Evolutionary conservation across 768 basidiomycete genomes (phyloP), one percentile per base, ranked within the genome.

Genomic region (Kwoniella europaea): DNA sequence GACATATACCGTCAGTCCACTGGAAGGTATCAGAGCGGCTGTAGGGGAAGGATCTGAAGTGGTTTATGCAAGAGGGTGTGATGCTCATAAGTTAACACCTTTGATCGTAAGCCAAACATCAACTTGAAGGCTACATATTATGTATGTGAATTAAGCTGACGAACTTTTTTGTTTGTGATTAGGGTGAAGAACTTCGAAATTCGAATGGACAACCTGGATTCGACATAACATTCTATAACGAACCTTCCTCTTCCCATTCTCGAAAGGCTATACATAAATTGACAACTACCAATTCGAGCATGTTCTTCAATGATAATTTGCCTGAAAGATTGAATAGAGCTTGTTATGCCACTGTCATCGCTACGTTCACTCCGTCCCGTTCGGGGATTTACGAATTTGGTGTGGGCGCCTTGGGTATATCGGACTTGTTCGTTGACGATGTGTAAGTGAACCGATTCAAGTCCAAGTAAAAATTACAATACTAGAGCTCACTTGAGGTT

Each of bases 1-100:
- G 3, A 90, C 89, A 3, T 91, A 91, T 83, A 85, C 88, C 46
- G 85, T 90, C 24, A 88, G 87, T 4, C 90, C 90, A 2, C 89
- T 85, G 72, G 87, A 89, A 24, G 90, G 89, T 6, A 85, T 91
- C 53, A 80, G 81, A 27, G 43, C 57, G 4, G 86, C 86, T 56
- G 87, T 87, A 5, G 82, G 86, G 5, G 86, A 67, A 24, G 46
- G 46, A 15, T 64, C 56, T 1, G 16, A 27, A 22, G 84, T 91
- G 63, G 76, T 84, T 29, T 89, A 90, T 75, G 82, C 87, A 16
- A 85, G 53, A 89, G 91, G 24, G 46, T 59, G 20, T 7, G 68
- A 69, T 58, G 57, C 85, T 74, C 85, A 85, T 71, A 71, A 80
- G 46, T 88, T 86, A 29, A 82, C 76, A 4, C 52, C 84, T 84